phyloP scores from a whole-genome alignment of 306 rosid genomes.

The Gynostemma pentaphyllum region DNA sequence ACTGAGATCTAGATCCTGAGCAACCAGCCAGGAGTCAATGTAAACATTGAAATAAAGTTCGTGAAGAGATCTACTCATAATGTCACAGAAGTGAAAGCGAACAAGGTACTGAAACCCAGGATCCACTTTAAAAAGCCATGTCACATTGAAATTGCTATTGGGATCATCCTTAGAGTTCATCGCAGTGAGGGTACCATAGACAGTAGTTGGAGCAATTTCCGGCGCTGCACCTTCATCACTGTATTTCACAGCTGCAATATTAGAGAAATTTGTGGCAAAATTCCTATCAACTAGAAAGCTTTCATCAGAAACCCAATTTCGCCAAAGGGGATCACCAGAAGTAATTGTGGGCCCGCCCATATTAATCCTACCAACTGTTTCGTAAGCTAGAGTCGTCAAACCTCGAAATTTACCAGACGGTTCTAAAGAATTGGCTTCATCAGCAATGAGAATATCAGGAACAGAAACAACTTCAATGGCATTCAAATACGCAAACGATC shows the following conservation, averaged over 20 bases:
- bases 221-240: conserved; percentile 31
- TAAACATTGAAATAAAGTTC: conserved; percentile 68
- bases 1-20: conserved; percentile 41
- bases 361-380: conserved; percentile 78
- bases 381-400: conserved; percentile 35
- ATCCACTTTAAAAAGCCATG: conserved; percentile 69
- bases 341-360: conserved; percentile 83
- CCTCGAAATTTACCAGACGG: conserved; percentile 26
- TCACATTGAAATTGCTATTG: conserved; percentile 49
- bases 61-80: conserved; percentile 41
- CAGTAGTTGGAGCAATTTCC: conserved; percentile 47
- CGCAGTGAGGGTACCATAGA: conserved; percentile 63
- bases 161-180: conserved; percentile 45
- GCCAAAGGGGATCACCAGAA: conserved; percentile 44
- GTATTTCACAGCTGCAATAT: conserved; percentile 42
- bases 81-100: conserved; percentile 79
- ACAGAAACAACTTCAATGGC: conserved; percentile 76
- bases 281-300: conserved; percentile 29
- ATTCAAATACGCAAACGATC: conserved; percentile 56
- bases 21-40: conserved; percentile 36
- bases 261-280: conserved; percentile 30
- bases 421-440: conserved; percentile 21
- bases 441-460: conserved; percentile 45
- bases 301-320: conserved; percentile 69
- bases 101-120: conserved; percentile 66